Evolutionary conservation across 2,329 filamentous ascomycete genomes (phyloP), one percentile per base, ranked within the genome.

Genomic region (Trichoderma atroviride): DNA sequence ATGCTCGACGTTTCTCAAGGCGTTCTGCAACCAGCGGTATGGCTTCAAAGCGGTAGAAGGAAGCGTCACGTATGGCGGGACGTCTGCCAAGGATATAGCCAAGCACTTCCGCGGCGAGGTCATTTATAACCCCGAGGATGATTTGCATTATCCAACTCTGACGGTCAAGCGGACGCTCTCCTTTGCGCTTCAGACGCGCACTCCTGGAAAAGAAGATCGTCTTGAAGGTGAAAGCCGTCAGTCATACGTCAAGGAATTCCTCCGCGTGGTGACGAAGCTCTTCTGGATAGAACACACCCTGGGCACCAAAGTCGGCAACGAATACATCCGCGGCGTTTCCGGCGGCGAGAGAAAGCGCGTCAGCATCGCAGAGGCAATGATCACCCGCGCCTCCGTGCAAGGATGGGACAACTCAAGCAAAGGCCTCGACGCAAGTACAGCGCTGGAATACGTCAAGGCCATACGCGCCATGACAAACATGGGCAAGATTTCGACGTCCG

Each of bases 391-490:
- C 1, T 88, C 85, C 0, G 87, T 93, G 0, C 87, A 91, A 16
- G 90, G 88, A 72, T 93, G 90, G 89, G 91, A 93, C 74, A 93
- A 93, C 75, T 89, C 88, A 0, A 93, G 90, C 3, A 84, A 90
- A 65, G 91, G 91, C 16, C 82, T 93, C 0, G 91, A 93, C 75
- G 89, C 90, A 1, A 91, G 87, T 22, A 93, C 90, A 0, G 91
- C 91, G 0, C 82, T 93, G 2, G 91, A 93, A 71, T 93, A 92
- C 70, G 89, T 89, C 10, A 87, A 87, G 62, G 86, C 86, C 0
- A 81, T 89, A 2, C 84, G 88, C 3, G 86, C 88, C 52, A 85
- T 92, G 72, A 93, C 91, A 0, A 85, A 86, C 73, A 90, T 92
- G 86, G 91, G 91, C 19, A 87, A 92, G 70, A 83, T 91, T 19